Conservation (phyloP, 176 grass and related monocot species). For the Avena atlantica region DNA sequence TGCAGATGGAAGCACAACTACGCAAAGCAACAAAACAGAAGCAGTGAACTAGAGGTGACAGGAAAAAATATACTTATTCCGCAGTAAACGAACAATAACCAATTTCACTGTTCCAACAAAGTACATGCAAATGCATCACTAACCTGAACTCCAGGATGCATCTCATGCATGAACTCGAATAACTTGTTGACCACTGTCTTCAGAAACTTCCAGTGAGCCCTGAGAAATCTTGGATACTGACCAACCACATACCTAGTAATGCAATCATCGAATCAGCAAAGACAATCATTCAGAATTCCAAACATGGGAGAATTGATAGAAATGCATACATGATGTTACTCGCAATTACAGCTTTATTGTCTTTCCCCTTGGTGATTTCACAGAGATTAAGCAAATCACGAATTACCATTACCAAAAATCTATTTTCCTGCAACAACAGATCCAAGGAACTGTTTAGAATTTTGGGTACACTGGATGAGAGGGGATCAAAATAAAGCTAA, state of each 20-base stretch:
- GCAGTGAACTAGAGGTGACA: conserved; percentile 1
- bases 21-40: too few species aligned
- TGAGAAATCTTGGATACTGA: conserved; percentile 98
- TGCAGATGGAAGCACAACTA: too few species aligned
- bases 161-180: conserved; percentile 99
- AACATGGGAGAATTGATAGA: conserved; percentile 13
- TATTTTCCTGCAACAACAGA: conserved; percentile 79
- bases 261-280: conserved; percentile 35
- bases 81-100: conserved; percentile 7
- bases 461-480: neutral
- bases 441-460: conserved; percentile 27
- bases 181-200: conserved; percentile 99
- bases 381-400: conserved; percentile 97
- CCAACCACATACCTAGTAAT: conserved; percentile 96
- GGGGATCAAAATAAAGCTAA: neutral
- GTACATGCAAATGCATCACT: conserved; percentile 11
- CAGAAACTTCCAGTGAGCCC: conserved; percentile 99
- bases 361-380: conserved; percentile 99
- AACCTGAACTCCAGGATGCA: conserved; percentile 99
- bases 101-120: neutral
- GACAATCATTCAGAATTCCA: conserved; percentile 3
- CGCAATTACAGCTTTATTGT: conserved; percentile 99
- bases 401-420: conserved; percentile 99
- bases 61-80: conserved; percentile 13
- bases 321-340: conserved; percentile 95